phyloP scores from a whole-genome alignment of 306 rosid species.

The Delonix regia region DNA sequence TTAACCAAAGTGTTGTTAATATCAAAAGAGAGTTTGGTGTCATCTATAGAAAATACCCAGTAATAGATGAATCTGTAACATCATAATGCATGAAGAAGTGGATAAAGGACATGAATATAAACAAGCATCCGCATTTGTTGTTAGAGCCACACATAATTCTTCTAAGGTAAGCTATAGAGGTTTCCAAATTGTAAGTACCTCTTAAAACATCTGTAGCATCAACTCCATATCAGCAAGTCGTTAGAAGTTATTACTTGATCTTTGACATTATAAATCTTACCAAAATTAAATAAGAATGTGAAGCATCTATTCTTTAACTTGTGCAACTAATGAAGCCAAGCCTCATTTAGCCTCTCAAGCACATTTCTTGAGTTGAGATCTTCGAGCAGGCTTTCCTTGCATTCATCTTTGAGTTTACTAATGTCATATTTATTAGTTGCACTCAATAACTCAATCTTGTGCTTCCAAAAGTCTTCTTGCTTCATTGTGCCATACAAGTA shows the following conservation, averaged over 20 bases:
- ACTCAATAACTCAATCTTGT: slow-evolving; percentile 68
- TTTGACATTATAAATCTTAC: slow-evolving; percentile 71
- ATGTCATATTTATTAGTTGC: slow-evolving; percentile 73
- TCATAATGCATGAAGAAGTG: neutral
- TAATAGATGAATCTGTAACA: neutral
- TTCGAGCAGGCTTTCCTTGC: slow-evolving; percentile 82
- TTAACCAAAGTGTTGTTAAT: too few relatives aligned
- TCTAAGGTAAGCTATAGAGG: slow-evolving; percentile 38
- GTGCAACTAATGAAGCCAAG: slow-evolving; percentile 62
- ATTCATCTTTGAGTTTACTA: slow-evolving; percentile 61
- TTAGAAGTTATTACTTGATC: slow-evolving; percentile 61
- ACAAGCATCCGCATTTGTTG: slow-evolving; percentile 21
- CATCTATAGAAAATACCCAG: too few relatives aligned
- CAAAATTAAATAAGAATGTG: slow-evolving; percentile 69
- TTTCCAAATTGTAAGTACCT: slow-evolving; percentile 71
- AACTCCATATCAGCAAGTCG: slow-evolving; percentile 65
- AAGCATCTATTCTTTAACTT: slow-evolving; percentile 80
- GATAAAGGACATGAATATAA: slow-evolving; percentile 13
- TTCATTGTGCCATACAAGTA: slow-evolving; percentile 75
- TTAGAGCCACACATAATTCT: slow-evolving; percentile 2
- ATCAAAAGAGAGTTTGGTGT: too few relatives aligned
- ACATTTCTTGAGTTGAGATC: slow-evolving; percentile 75
- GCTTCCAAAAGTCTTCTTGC: slow-evolving; percentile 78
- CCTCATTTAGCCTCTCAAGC: slow-evolving; percentile 72
- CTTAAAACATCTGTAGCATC: slow-evolving; percentile 76